Conservation (phyloP, 2,329 filamentous ascomycete species). For the Elsinoe arachidis region DNA sequence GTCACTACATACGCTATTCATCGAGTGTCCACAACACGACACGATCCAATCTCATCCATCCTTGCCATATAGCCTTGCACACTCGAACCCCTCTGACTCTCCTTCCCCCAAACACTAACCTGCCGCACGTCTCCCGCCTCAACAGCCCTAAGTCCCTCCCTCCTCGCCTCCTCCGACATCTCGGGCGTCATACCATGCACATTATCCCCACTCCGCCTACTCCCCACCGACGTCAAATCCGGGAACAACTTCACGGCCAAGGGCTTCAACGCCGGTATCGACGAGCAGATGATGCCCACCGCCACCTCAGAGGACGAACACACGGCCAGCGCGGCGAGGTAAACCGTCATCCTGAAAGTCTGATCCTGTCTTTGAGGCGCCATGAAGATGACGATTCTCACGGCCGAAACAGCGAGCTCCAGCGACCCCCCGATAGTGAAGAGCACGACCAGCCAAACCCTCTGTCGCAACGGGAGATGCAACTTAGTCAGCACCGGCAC, state of each 20-base stretch:
- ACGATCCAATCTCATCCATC: too few relatives aligned
- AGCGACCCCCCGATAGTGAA: constrained; percentile 27
- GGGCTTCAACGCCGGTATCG: constrained; percentile 35
- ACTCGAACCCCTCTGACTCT: too few relatives aligned
- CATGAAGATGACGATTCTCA: constrained; percentile 23
- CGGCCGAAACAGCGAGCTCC: constrained; percentile 23
- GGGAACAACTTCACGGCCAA: constrained; percentile 31
- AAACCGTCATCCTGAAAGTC: constrained; percentile 14
- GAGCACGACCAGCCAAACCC: constrained; percentile 27
- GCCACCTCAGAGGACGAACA: constrained; percentile 37
- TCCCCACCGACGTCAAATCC: not conserved
- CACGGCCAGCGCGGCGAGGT: constrained; percentile 22
- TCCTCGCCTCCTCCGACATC: not conserved
- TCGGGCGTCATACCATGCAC: constrained; percentile 4
- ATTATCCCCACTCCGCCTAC: not conserved
- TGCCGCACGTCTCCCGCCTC: too few relatives aligned
- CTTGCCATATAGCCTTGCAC: too few relatives aligned
- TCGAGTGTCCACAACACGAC: too few relatives aligned
- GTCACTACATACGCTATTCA: too few relatives aligned
- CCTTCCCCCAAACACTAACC: too few relatives aligned
- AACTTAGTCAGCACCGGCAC: constrained; percentile 27
- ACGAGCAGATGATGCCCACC: constrained; percentile 37
- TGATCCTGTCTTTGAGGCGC: constrained; percentile 16
- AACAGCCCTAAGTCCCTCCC: not conserved
- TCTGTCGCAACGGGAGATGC: constrained; percentile 26